phyloP scores from a whole-genome alignment of 1,139 yeast genomes.

The Blastobotrys aristatus region DNA sequence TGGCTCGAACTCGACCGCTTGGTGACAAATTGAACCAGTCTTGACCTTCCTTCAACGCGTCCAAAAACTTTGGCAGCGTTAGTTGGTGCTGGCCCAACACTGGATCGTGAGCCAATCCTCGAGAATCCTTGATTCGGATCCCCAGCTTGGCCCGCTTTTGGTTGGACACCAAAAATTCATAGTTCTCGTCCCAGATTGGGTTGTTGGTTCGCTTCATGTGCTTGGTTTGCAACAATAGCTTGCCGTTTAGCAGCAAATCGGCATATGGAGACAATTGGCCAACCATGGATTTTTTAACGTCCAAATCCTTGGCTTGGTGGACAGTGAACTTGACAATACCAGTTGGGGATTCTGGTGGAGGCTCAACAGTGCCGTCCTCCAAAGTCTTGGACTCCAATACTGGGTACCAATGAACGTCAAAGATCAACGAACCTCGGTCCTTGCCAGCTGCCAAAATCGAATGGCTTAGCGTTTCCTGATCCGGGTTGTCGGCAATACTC shows the following conservation, averaged over 20 bases:
- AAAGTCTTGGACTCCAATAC: conserved; percentile 68
- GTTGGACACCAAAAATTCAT: conserved; percentile 71
- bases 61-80: conserved; percentile 64
- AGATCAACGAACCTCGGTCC: conserved; percentile 67
- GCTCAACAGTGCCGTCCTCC: conserved; percentile 80
- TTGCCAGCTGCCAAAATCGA: conserved; percentile 70
- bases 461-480: conserved; percentile 48
- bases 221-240: conserved; percentile 52
- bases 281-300: conserved; percentile 54
- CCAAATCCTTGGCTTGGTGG: conserved; percentile 69
- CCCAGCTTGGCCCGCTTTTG: conserved; percentile 65
- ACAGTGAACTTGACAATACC: conserved; percentile 76
- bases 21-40: conserved; percentile 63
- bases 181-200: conserved; percentile 62
- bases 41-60: conserved; percentile 71
- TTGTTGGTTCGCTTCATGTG: conserved; percentile 56
- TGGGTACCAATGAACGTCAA: conserved; percentile 72
- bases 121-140: conserved; percentile 60
- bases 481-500: conserved; percentile 49
- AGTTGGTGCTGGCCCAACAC: conserved; percentile 43
- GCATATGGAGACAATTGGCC: conserved; percentile 70
- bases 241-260: conserved; percentile 62
- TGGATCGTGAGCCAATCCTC: conserved; percentile 56
- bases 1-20: conserved; percentile 66
- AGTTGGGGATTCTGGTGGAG: conserved; percentile 89